These are phyloP conservation scores for Aspergillus alliaceus DNA, from an alignment of 2,329 filamentous ascomycete species.

Conservation along the genomic window DNA sequence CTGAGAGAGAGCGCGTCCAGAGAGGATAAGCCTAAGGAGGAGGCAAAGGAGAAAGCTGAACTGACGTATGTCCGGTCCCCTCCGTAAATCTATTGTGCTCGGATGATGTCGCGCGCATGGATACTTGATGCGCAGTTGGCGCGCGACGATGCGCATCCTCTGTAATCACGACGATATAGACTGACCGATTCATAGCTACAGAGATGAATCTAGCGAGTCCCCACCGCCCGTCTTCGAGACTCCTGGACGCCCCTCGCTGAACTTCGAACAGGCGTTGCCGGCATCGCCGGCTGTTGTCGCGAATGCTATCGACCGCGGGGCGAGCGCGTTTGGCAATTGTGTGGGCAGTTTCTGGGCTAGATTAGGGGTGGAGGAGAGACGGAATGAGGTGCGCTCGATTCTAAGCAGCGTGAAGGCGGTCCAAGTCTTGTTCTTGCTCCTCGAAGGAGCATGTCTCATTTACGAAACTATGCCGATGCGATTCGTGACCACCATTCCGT, in stretches of 20 bases:
- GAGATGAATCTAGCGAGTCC: slow-evolving; percentile 18
- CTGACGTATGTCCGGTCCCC: slow-evolving; percentile 19
- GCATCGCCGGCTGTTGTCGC: slow-evolving; percentile 52
- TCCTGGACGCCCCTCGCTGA: slow-evolving; percentile 14
- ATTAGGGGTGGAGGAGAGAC: slow-evolving; percentile 45
- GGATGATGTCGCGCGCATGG: neutral
- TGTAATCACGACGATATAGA: neutral
- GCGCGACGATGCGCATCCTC: neutral
- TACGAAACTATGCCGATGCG: slow-evolving; percentile 68
- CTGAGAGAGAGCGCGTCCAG: neutral
- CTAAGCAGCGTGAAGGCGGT: slow-evolving; percentile 70
- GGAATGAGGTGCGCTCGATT: slow-evolving; percentile 64
- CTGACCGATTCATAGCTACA: slow-evolving; percentile 5
- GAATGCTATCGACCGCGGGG: slow-evolving; percentile 72
- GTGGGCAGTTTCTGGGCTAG: slow-evolving; percentile 35
- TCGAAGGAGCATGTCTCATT: slow-evolving; percentile 72
- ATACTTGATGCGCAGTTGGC: neutral
- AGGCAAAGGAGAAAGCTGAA: slow-evolving; percentile 27
- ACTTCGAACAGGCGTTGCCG: slow-evolving; percentile 23
- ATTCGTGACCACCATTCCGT: slow-evolving; percentile 72
- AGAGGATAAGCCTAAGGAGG: neutral
- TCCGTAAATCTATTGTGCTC: neutral
- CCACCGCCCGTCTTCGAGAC: slow-evolving; percentile 17
- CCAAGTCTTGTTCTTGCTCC: slow-evolving; percentile 64
- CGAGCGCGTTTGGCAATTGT: slow-evolving; percentile 36